Percentiles rank a stretch among this genome's conserved stretches.
Conservation (phyloP, 495 filamentous ascomycete species). For the Xylaria longipes region DNA sequence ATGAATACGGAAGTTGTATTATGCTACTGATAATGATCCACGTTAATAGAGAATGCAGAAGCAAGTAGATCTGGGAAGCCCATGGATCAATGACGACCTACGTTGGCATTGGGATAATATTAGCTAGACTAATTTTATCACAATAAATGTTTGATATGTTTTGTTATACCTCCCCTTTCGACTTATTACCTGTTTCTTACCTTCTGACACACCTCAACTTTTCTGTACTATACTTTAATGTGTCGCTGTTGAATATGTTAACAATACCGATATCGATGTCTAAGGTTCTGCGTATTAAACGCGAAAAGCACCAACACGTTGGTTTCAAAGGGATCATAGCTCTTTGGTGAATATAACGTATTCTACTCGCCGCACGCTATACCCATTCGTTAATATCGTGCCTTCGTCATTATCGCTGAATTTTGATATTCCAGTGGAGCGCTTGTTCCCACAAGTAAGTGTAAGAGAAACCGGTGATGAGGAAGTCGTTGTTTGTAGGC, state of each 20-base stretch:
- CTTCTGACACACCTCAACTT: too few relatives aligned
- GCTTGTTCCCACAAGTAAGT: neutral
- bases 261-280: too few relatives aligned
- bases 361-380: neutral
- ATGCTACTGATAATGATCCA: neutral
- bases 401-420: neutral
- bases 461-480: conserved; percentile 6
- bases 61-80: neutral
- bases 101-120: neutral
- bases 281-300: too few relatives aligned
- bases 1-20: too few relatives aligned
- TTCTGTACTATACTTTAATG: too few relatives aligned
- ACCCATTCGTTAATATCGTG: neutral
- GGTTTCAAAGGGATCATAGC: too few relatives aligned
- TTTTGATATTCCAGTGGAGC: neutral
- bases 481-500: neutral
- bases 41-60: neutral
- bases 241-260: too few relatives aligned
- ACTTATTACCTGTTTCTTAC: too few relatives aligned
- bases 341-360: too few relatives aligned
- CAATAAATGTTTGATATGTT: neutral
- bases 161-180: neutral
- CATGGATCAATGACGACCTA: neutral
- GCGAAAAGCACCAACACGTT: too few relatives aligned
- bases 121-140: neutral